These are phyloP conservation scores for Auricularia auricula-judae DNA, from an alignment of 768 basidiomycete species.

Conservation along the genomic window DNA sequence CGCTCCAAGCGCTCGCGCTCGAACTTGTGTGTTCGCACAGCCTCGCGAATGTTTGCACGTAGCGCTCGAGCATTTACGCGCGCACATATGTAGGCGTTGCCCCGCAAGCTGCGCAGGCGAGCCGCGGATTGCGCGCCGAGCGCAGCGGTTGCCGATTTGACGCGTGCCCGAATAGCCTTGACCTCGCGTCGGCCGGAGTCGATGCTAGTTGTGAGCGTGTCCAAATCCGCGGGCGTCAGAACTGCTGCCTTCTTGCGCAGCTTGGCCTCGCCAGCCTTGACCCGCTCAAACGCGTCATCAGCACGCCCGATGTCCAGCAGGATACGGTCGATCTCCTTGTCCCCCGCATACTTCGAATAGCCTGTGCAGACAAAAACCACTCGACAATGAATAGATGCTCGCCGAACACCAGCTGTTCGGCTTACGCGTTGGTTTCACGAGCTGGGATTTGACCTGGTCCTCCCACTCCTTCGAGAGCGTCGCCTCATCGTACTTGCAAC, in stretches of 20 bases:
- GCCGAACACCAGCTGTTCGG: neutral
- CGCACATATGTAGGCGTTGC: neutral
- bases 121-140: neutral
- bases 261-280: neutral
- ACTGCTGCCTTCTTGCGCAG: neutral
- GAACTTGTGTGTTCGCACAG: neutral
- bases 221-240: neutral
- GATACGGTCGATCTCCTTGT: neutral
- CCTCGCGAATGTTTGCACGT: neutral
- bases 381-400: no score
- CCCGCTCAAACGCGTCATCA: neutral
- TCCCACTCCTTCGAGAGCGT: neutral
- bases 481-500: neutral
- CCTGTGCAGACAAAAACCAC: neutral
- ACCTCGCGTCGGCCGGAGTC: neutral
- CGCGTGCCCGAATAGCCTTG: neutral
- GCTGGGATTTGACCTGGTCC: neutral
- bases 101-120: neutral
- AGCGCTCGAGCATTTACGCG: neutral
- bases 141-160: neutral
- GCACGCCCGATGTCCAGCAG: neutral
- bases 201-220: neutral
- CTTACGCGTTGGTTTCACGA: neutral
- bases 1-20: neutral
- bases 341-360: neutral